phyloP scores from a whole-genome alignment of 345 rosid species.

The Laguncularia racemosa region DNA sequence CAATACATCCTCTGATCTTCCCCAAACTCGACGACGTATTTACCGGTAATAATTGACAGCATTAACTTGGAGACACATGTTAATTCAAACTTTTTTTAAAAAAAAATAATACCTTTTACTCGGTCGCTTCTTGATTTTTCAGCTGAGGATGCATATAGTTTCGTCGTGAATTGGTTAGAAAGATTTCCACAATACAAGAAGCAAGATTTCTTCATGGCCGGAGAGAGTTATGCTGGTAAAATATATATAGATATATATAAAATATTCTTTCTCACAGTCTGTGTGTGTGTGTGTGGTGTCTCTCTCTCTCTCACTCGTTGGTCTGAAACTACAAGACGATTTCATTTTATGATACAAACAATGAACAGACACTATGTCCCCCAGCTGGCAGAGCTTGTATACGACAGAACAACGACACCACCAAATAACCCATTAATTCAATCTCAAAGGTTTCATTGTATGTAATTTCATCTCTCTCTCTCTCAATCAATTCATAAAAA shows the following conservation, averaged over 20 bases:
- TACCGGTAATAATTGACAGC: slow-evolving; percentile 30
- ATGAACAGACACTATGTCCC: slow-evolving; percentile 57
- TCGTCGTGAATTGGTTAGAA: slow-evolving; percentile 28
- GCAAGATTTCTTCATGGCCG: slow-evolving; percentile 25
- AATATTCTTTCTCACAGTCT: too few relatives aligned
- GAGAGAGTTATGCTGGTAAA: slow-evolving; percentile 35
- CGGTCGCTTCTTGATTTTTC: not conserved
- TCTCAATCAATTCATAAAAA: not conserved
- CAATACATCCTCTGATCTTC: slow-evolving; percentile 46
- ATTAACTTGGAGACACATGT: too few relatives aligned
- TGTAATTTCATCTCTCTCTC: not conserved
- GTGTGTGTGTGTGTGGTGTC: too few relatives aligned
- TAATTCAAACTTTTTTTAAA: not conserved
- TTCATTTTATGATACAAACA: too few relatives aligned
- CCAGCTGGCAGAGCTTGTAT: slow-evolving; percentile 54
- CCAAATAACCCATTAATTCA: slow-evolving; percentile 21
- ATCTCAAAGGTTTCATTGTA: slow-evolving; percentile 30
- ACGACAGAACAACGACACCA: slow-evolving; percentile 34
- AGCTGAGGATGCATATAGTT: slow-evolving; percentile 27
- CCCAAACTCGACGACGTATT: slow-evolving; percentile 38
- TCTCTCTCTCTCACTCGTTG: not conserved
- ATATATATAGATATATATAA: too few relatives aligned
- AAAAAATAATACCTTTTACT: not conserved
- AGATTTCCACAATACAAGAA: slow-evolving; percentile 29
- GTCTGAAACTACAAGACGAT: too few relatives aligned